A percentile compares a stretch with the other conserved stretches of the same genome.
These are phyloP conservation scores for Chlamydomonas asymmetrica DNA, from an alignment of 139 green algal species.

Conservation along the genomic window DNA sequence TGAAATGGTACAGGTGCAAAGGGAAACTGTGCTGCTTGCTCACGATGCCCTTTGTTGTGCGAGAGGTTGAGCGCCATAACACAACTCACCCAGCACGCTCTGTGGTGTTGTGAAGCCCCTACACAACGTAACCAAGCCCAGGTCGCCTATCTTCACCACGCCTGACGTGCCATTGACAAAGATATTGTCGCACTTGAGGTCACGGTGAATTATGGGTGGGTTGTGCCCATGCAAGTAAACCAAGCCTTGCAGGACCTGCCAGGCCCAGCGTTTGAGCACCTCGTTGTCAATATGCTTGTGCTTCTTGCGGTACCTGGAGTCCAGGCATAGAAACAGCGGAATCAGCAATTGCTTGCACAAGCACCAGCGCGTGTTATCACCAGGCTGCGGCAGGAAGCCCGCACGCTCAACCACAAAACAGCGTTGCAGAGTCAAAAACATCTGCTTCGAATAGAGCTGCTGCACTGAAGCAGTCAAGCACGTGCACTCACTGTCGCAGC, in stretches of 20 bases:
- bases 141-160: constrained; percentile 98
- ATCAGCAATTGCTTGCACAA: not conserved
- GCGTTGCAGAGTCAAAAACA: too few relatives aligned
- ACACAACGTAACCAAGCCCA: constrained; percentile 94
- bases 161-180: constrained; percentile 95
- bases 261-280: constrained; percentile 94
- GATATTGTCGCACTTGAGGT: constrained; percentile 94
- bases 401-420: not conserved
- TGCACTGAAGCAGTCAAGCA: too few relatives aligned
- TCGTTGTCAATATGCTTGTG: constrained; percentile 91
- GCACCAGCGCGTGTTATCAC: not conserved
- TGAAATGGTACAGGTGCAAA: too few relatives aligned
- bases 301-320: constrained; percentile 87
- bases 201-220: constrained; percentile 88
- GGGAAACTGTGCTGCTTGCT: not conserved
- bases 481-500: constrained; percentile 88
- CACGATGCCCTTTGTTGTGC: too few relatives aligned
- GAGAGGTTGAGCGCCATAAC: too few relatives aligned
- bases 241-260: constrained; percentile 96
- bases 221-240: constrained; percentile 95
- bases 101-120: constrained; percentile 85
- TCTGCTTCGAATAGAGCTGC: not conserved
- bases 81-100: constrained; percentile 76
- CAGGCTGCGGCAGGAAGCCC: not conserved
- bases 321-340: not conserved